Base-by-base conservation (phyloP, 2,329 filamentous ascomycete species). In the Cytospora paraplurivora region DNA sequence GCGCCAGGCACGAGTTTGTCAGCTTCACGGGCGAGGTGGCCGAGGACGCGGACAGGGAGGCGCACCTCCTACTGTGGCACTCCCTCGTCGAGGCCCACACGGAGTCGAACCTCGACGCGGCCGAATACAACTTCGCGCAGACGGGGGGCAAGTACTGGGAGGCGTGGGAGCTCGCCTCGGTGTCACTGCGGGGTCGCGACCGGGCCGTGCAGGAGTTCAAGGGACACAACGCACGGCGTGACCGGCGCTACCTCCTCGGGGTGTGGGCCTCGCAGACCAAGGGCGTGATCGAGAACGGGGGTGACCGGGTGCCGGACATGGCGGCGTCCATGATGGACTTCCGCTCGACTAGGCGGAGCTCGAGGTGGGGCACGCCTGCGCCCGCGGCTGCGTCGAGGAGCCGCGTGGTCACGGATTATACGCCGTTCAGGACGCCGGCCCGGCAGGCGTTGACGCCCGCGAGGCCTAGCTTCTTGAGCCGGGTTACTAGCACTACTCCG, bases 1-100 rank as follows among this genome's bases (percentile, higher is more conserved):
- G 44, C 7, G 41, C 63, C 11, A 64, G 62, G 56, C 10, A 63
- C 69, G 17, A 63, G 62, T 8, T 59, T 32, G 19, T 64, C 66
- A 12, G 62, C 61, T 66, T 68, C 47, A 66, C 72, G 13, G 41
- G 53, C 10, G 62, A 70, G 52, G 64, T 70, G 7, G 72, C 73
- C 27, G 69, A 68, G 21, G 70, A 70, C 68, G 62, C 71, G 12
- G 71, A 73, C 49, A 49, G 68, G 17, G 70, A 75, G 33, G 69
- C 70, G 15, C 70, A 70, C 49, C 64, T 64, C 52, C 63, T 62
- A 2, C 67, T 63, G n/a, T 73, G 71, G 71, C 65, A 68, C 33
- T 63, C 56, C 19, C 66, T 68, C 6, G 19, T 69, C 55, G 60
- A 67, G 17, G 69, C 68, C 32, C 53, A 59, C 37, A 60, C 57